Conservation (phyloP, 345 rosid genomes). For the Eucalyptus regnans region DNA sequence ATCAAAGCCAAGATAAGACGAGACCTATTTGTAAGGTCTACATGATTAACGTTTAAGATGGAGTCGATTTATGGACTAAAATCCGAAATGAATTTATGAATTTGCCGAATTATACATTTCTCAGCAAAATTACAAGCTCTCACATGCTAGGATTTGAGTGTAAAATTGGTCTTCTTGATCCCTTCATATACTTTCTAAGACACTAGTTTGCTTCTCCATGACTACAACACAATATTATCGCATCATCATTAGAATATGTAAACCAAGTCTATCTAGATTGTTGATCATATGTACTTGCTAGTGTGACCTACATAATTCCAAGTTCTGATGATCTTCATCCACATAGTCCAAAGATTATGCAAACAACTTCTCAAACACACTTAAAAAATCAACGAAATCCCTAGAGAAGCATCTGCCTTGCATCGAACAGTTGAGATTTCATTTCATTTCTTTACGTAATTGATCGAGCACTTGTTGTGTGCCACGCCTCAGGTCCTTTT, state of each 20-base stretch:
- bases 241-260: not conserved
- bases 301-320: not conserved
- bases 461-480: not conserved
- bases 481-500: not conserved
- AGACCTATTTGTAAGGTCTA: not conserved
- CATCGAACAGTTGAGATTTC: not conserved
- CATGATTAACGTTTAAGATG: not conserved
- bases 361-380: not conserved
- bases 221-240: not conserved
- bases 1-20: not conserved
- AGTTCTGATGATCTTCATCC: not conserved
- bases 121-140: not conserved
- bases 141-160: not conserved
- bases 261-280: not conserved
- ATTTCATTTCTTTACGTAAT: not conserved
- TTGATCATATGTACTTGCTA: not conserved
- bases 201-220: not conserved
- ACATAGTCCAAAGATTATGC: not conserved
- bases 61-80: not conserved
- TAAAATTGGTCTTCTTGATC: not conserved
- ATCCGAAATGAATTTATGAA: not conserved
- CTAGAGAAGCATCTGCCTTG: not conserved
- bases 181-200: not conserved
- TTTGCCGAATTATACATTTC: not conserved
- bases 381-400: not conserved